Evolutionary conservation across 768 basidiomycete species (phyloP).

Genomic region (Inosperma sp.): DNA sequence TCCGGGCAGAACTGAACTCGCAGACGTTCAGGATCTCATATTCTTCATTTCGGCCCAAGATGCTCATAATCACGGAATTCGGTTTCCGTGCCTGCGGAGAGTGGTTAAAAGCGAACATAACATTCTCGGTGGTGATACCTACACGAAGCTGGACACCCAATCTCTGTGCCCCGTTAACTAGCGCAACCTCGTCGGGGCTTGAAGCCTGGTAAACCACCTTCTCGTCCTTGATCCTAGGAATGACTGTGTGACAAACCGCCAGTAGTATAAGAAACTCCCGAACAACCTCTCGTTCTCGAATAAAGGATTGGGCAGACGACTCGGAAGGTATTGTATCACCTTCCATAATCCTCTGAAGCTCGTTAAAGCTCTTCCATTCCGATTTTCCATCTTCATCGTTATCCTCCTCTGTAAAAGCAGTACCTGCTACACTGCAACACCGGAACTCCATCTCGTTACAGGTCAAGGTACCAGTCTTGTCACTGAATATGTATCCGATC

Average conservation of each 20-base stretch:
- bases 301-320: conserved; percentile 26
- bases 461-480: conserved; percentile 93
- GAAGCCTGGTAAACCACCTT: conserved; percentile 94
- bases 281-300: conserved; percentile 49
- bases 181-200: conserved; percentile 95
- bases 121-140: conserved; percentile 31
- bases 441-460: conserved; percentile 98
- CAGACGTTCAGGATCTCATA: conserved; percentile 94
- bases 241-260: conserved; percentile 97
- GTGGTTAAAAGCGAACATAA: conserved; percentile 6
- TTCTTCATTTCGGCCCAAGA: conserved; percentile 67
- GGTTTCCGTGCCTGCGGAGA: conserved; percentile 84
- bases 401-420: conserved; percentile 85
- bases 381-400: conserved; percentile 69
- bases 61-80: conserved; percentile 86
- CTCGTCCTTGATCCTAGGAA: conserved; percentile 83
- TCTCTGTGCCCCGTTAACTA: conserved; percentile 90
- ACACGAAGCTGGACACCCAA: conserved; percentile 94
- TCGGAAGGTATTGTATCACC: conserved; percentile 55
- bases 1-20: conserved; percentile 98
- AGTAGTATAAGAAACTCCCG: conserved; percentile 77
- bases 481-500: conserved; percentile 94
- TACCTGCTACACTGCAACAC: conserved; percentile 83
- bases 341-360: conserved; percentile 56
- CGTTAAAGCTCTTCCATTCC: conserved; percentile 78